A percentile compares a stretch with the other conserved stretches of the same genome.
These are phyloP conservation scores for Lepraria neglecta DNA, from an alignment of 495 filamentous ascomycete species.

Conservation along the genomic window DNA sequence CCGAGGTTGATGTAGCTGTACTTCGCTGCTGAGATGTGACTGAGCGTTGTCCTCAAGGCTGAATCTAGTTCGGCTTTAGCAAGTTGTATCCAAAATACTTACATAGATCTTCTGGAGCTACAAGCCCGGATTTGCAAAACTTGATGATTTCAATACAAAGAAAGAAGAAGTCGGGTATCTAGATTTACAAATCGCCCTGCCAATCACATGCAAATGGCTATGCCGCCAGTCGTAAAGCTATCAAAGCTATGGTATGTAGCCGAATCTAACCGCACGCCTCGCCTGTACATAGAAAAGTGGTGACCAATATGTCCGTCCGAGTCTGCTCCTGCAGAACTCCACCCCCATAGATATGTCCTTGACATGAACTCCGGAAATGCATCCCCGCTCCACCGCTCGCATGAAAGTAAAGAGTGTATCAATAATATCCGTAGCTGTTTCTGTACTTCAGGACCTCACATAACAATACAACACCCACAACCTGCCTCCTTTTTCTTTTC, in stretches of 20 bases:
- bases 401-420: not conserved
- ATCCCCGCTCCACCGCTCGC: not conserved
- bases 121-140: too few relatives aligned
- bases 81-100: too few relatives aligned
- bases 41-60: too few relatives aligned
- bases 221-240: conserved; percentile 1
- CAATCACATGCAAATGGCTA: not conserved
- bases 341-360: not conserved
- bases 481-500: conserved; percentile 39
- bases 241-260: conserved; percentile 10
- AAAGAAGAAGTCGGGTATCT: not conserved
- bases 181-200: not conserved
- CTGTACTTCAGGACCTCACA: conserved; percentile 30
- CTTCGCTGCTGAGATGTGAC: too few relatives aligned
- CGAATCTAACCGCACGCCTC: not conserved
- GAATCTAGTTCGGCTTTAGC: too few relatives aligned
- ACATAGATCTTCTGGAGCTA: too few relatives aligned
- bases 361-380: conserved; percentile 8
- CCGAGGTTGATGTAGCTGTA: too few relatives aligned
- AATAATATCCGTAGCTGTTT: not conserved
- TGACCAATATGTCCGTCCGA: conserved; percentile 1
- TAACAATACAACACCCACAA: conserved; percentile 49
- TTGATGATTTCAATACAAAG: not conserved
- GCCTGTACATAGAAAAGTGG: conserved; percentile 6
- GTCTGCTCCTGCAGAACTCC: conserved; percentile 3